Evolutionary conservation across 2,329 filamentous ascomycete species (phyloP), one percentile per base, ranked within the genome.

Genomic region (Rutstroemia sp.): DNA sequence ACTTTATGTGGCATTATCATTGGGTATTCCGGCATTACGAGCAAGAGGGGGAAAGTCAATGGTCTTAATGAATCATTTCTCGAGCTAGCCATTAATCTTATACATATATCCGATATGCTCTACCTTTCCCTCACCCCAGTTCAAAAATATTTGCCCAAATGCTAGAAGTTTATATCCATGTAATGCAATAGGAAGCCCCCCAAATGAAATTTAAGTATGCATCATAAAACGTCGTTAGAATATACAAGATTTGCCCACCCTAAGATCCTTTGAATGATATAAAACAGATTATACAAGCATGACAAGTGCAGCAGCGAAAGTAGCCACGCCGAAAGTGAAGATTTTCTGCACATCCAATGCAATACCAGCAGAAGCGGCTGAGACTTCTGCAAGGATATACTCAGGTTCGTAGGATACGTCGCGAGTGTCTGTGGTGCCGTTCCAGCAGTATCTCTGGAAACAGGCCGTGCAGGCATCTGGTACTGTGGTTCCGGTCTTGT

Each of bases 371-470:
- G 51, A 54, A 25, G 42, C 10, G n/a, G 42, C 42, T 1, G 27
- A 27, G 9, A 61, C 21, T 42, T 60, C 56, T 34, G 21, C 38
- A 23, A 62, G 25, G 41, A 63, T 65, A 14, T 58, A 65, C 0
- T 23, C 45, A 6, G 67, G 68, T 6, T 56, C 34, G 51, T 66
- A 69, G 2, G 6, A 39, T 2, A 63, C 65, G 1, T 47, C 54
- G 2, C 49, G 62, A 2, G 57, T 57, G 49, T 68, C 59, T 7
- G 62, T 17, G 2, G 61, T 63, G 34, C 94, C 94, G 69, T 96
- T 82, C 94, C 94, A 99, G 79, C 94, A 99, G 75, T 96, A 96
- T 19, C 76, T 72, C 12, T 76, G 63, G 71, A 96, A 97, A 74
- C 94, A 99, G 50, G 78, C 67, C 45, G 73, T 76, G 74, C 94